Base-by-base conservation (phyloP, 768 basidiomycete genomes). In the Tubosaeta sp. region DNA sequence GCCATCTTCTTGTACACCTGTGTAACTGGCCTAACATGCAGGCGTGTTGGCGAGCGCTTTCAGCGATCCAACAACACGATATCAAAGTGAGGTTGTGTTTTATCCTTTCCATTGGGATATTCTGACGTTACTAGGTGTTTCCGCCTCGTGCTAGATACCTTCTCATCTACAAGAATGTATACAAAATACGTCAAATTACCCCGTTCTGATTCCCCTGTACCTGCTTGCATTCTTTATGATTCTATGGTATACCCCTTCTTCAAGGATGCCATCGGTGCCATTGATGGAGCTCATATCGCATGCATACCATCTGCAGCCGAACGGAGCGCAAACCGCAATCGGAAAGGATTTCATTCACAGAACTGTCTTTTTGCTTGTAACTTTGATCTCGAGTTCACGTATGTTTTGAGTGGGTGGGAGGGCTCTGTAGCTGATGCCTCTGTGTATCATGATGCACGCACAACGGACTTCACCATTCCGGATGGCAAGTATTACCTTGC, bases 331-430 rank as follows among this genome's bases (percentile, higher is more conserved):
- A 31, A 3, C 5, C 8, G 34, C 5, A 35, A 35, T n/a, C 34
- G 12, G 2, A 35, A 35, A 35, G 34, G 34, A 1, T 35, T 35
- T 6, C 16, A 31, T 14, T 35, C 34, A 16, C 16, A n/a, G 5
- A 35, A 35, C 16, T 16, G 34, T 7, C 34, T 35, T 4, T 2
- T 35, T 6, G 1, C 16, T 1, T 35, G 34, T 7, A 35, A n/a
- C 16, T 35, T 35, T n/a, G 34, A 35, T 7, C 14, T 35, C 16
- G 2, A 35, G n/a, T 35, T 35, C 61, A 54, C 27, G 46, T 27
- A 4, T 64, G 60, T 29, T 21, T 40, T 62, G 29, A 54, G 51
- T 6, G 46, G 61, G 0, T 64, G 53, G 48, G 56, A 63, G 24
- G 51, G 63, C 0, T 51, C 53, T 6, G 50, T 38, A 6, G 50